Conservation (phyloP, 257 asterid species). For the Solanum chiquidenum region DNA sequence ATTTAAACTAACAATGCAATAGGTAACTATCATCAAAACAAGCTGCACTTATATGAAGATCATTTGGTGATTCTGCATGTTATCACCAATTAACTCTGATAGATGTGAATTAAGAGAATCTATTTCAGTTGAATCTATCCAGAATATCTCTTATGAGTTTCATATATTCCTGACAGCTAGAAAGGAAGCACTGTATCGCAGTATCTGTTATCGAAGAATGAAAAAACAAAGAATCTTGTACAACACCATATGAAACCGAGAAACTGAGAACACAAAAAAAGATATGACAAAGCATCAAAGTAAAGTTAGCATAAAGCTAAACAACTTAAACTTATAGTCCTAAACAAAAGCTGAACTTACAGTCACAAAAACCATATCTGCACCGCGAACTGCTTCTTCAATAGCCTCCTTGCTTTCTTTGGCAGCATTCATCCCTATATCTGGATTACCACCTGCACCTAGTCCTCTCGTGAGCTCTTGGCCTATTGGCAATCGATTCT, state of each 20-base stretch:
- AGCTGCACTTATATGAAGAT: not conserved
- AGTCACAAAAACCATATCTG: constrained; percentile 52
- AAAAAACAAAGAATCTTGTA: not conserved
- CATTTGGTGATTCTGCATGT: not conserved
- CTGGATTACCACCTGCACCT: constrained; percentile 98
- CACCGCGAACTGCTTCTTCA: constrained; percentile 63
- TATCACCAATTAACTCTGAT: not conserved
- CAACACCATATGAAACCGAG: not conserved
- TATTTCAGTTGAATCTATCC: not conserved
- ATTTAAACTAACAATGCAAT: not conserved
- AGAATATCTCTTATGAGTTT: not conserved
- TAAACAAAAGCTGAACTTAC: constrained; percentile 12
- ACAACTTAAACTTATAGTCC: not conserved
- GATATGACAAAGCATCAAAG: not conserved
- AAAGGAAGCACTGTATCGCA: not conserved
- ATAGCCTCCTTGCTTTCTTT: constrained; percentile 79
- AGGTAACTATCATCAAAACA: not conserved
- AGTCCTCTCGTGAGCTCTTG: constrained; percentile 90
- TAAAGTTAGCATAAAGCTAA: not conserved
- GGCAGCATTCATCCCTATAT: constrained; percentile 87
- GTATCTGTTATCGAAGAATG: not conserved
- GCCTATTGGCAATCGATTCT: constrained; percentile 79
- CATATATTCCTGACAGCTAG: not conserved
- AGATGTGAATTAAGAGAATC: not conserved
- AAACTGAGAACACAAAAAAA: not conserved